Percentiles rank a stretch among this genome's conserved stretches.
Conservation (phyloP, 2,329 filamentous ascomycete genomes). For the Cladophialophora psammophila region DNA sequence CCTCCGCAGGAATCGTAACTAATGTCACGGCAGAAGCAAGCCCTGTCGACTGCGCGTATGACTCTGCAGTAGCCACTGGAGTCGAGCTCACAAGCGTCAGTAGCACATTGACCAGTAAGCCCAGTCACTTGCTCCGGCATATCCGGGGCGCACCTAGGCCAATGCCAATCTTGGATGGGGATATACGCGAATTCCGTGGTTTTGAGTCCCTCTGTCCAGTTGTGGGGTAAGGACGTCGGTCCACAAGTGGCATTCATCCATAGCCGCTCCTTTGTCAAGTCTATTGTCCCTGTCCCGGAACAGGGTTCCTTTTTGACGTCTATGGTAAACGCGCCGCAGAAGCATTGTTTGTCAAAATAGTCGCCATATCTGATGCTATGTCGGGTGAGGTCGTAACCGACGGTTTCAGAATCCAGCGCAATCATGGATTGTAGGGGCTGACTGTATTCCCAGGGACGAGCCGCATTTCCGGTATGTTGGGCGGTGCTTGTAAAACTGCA, state of each 20-base stretch:
- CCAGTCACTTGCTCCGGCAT: slow-evolving; percentile 40
- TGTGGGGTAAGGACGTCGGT: slow-evolving; percentile 35
- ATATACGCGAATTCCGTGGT: slow-evolving; percentile 43
- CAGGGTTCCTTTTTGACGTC: slow-evolving; percentile 38
- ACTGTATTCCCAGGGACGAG: slow-evolving; percentile 47
- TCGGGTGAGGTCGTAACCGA: slow-evolving; percentile 44
- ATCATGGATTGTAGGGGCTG: slow-evolving; percentile 42
- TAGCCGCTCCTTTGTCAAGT: slow-evolving; percentile 43
- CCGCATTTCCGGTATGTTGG: slow-evolving; percentile 44
- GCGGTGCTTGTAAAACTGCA: slow-evolving; percentile 44
- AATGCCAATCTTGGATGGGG: slow-evolving; percentile 43
- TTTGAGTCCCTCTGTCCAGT: slow-evolving; percentile 44
- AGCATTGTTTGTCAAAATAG: slow-evolving; percentile 47
- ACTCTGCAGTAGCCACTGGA: slow-evolving; percentile 45
- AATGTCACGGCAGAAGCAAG: slow-evolving; percentile 45
- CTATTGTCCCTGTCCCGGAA: slow-evolving; percentile 34
- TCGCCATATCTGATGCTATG: slow-evolving; percentile 36
- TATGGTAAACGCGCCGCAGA: slow-evolving; percentile 42
- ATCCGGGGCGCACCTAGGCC: slow-evolving; percentile 41
- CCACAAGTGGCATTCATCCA: slow-evolving; percentile 47
- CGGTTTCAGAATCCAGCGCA: slow-evolving; percentile 45
- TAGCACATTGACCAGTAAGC: slow-evolving; percentile 42
- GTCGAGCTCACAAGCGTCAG: slow-evolving; percentile 45
- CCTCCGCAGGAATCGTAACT: slow-evolving; percentile 43
- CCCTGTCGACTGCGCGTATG: slow-evolving; percentile 42